Evolutionary conservation across 2,329 filamentous ascomycete species (phyloP).

Genomic region (Clonostachys chloroleuca): DNA sequence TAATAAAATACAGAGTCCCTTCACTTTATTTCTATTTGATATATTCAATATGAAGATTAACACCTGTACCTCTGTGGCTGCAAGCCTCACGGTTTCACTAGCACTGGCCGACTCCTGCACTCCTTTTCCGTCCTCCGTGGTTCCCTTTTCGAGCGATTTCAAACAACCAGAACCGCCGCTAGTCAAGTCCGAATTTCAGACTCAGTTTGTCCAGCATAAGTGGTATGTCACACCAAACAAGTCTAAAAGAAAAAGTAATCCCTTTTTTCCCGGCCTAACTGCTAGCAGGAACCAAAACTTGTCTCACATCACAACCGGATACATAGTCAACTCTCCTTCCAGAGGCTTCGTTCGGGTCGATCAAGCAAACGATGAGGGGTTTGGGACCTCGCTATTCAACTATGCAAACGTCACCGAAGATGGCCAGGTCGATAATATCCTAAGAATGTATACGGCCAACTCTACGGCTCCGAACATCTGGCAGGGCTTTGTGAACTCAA

Average conservation of each 20-base stretch:
- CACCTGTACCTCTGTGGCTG: too few species aligned
- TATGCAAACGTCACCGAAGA: slow-evolving; percentile 24
- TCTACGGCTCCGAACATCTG: slow-evolving; percentile 12
- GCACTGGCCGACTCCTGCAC: too few species aligned
- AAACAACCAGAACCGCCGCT: slow-evolving; percentile 22
- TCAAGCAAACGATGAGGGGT: slow-evolving; percentile 17
- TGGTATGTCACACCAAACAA: slow-evolving; percentile 14
- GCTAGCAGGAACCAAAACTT: slow-evolving; percentile 23
- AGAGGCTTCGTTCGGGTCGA: slow-evolving; percentile 19
- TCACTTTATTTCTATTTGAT: too few species aligned
- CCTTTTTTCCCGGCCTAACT: not conserved
- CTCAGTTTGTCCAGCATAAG: slow-evolving; percentile 30
- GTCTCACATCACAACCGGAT: slow-evolving; percentile 28
- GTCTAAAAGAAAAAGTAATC: too few species aligned
- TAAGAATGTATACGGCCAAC: slow-evolving; percentile 16
- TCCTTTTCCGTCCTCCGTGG: slow-evolving; percentile 15
- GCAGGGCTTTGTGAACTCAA: slow-evolving; percentile 27
- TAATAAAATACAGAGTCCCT: too few species aligned
- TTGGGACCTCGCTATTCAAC: slow-evolving; percentile 21
- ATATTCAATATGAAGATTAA: too few species aligned
- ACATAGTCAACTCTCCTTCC: slow-evolving; percentile 24
- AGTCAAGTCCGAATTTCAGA: slow-evolving; percentile 20
- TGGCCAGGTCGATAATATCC: slow-evolving; percentile 26
- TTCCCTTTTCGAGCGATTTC: slow-evolving; percentile 21
- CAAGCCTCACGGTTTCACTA: too few species aligned